Evolutionary conservation across 441 rosid species (phyloP).

Genomic region (Gossypium aridum): DNA sequence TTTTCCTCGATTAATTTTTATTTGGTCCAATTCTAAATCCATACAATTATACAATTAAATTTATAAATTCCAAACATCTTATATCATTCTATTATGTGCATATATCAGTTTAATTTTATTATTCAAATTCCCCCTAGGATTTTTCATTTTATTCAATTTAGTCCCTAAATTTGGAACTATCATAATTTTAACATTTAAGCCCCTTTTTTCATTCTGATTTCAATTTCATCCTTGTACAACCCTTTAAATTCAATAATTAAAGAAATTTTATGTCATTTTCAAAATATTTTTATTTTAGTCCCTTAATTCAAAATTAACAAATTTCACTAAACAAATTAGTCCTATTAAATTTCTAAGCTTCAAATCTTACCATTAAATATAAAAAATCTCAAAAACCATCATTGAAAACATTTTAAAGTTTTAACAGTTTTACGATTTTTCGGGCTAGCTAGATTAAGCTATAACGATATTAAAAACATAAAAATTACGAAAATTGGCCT

Average conservation of each 20-base stretch:
- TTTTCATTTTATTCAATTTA: background rate
- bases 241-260: background rate
- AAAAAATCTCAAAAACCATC: background rate
- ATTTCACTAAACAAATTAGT: background rate
- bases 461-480: too few relatives aligned
- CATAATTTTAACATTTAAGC: background rate
- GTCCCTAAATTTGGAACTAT: background rate
- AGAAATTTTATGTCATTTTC: background rate
- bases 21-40: background rate
- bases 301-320: background rate
- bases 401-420: background rate
- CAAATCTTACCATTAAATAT: background rate
- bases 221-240: background rate
- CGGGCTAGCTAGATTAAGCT: background rate
- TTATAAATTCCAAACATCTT: background rate
- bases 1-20: background rate
- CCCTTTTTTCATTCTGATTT: background rate
- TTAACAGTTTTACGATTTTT: background rate
- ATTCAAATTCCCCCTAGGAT: background rate
- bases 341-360: background rate
- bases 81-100: background rate
- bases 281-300: background rate
- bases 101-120: background rate
- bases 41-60: too few relatives aligned
- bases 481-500: too few relatives aligned